A percentile compares a stretch with the other conserved stretches of the same genome.
Conservation (phyloP, 768 basidiomycete species). For the Brasilioporus rufonigricans region DNA sequence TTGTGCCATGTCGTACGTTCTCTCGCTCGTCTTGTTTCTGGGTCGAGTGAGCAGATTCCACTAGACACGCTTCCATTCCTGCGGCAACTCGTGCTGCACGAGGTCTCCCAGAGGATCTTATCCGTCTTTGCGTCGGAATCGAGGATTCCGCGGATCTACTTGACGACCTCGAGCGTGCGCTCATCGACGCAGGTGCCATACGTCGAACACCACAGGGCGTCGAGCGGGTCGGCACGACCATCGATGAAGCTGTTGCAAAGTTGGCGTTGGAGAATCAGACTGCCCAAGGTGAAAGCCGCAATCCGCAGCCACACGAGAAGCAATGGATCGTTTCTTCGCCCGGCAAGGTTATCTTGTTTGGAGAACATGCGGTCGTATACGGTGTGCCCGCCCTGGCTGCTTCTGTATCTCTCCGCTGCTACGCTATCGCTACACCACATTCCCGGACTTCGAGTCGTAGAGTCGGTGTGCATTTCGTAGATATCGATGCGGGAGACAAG, state of each 20-base stretch:
- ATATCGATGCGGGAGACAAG: constrained; percentile 48
- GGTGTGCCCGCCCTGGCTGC: constrained; percentile 97
- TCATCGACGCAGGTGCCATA: constrained; percentile 90
- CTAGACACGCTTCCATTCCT: constrained; percentile 92
- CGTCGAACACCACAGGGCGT: constrained; percentile 42
- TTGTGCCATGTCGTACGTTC: constrained; percentile 96
- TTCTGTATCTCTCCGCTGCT: constrained; percentile 93
- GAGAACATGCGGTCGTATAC: constrained; percentile 98
- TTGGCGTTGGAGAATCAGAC: constrained; percentile 42
- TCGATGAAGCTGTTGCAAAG: constrained; percentile 66
- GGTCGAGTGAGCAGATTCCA: background rate
- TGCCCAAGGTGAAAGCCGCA: constrained; percentile 2
- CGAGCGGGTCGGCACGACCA: constrained; percentile 47
- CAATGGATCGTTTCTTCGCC: constrained; percentile 94
- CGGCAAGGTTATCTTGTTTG: constrained; percentile 97
- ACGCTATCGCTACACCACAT: constrained; percentile 76
- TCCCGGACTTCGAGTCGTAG: constrained; percentile 42
- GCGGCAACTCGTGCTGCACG: constrained; percentile 93
- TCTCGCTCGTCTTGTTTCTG: background rate
- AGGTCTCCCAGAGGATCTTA: constrained; percentile 97
- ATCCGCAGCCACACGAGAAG: constrained; percentile 31
- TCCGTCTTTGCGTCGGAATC: constrained; percentile 96
- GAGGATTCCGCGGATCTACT: constrained; percentile 92
- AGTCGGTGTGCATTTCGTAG: constrained; percentile 60
- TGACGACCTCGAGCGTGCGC: constrained; percentile 91